Evolutionary conservation across 352 stramenopile genomes (phyloP), one percentile per base, ranked within the genome.

Genomic region (Peronospora farinosa): DNA sequence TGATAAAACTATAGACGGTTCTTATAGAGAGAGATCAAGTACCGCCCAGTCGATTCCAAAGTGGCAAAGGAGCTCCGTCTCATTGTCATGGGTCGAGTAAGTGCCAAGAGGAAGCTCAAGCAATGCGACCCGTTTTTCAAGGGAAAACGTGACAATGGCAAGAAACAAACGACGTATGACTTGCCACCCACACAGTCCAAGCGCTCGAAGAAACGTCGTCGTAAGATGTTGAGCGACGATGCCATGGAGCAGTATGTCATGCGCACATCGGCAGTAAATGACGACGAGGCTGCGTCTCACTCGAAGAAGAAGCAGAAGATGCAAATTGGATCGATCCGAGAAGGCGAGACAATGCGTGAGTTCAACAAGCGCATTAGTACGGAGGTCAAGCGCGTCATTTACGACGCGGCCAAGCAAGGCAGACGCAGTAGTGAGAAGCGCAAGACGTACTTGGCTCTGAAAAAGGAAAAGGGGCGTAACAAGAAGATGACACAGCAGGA

Each of bases 41-140:
- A 12, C 23, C 19, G 36, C 54, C 65, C 65, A 74, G 47, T 69
- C 59, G 27, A 47, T 62, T 27, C 31, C 3, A 21, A 1, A 51
- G 1, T 60, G 8, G 21, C 23, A 2, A 15, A 6, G 38, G 8
- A 39, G 31, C 21, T 12, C n/a, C 10, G 13, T 21, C n/a, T n/a
- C 16, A 42, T 3, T 5, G 33, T 10, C 7, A 89, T 90, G 82
- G 81, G 78, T 0, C 77, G 78, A 25, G 67, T 92, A 37, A 65
- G 57, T 30, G 66, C 65, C 37, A 92, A 92, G 70, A 77, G 78
- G 57, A 92, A 92, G 69, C 63, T 92, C 40, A 92, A 92, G 73
- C 66, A 84, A 51, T 88, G 77, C 67, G 82, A 92, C 47, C 82
- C 82, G 54, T 90, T 90, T 70, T 92, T 90, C 60, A 89, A 90